Evolutionary conservation across 768 basidiomycete genomes (phyloP), one percentile per base, ranked within the genome.

Genomic region (Tulasnella sp.): DNA sequence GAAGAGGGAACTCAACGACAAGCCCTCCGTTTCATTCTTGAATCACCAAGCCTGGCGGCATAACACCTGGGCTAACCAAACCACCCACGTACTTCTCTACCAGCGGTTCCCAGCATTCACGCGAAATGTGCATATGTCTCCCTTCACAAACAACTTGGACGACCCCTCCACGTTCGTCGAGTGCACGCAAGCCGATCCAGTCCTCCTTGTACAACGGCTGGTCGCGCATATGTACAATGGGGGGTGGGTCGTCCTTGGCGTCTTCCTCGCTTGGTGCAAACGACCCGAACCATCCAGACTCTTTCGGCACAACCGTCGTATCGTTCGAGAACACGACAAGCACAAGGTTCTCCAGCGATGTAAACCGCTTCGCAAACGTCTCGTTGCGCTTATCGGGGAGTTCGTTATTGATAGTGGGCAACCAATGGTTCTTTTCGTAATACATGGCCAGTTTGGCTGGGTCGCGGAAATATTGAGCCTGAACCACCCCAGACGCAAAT

Each of bases 401-500:
- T 66, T 92, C 89, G 64, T 88, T 89, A 71, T 92, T 92, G 68
- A 92, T 80, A 12, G 74, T 73, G 0, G 85, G 69, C 19, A 92
- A 73, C 70, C 90, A 92, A 46, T 71, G 72, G 66, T 81, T 84
- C 2, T 76, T 67, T 1, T 67, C 62, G 35, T 85, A 73, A 63
- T 90, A 91, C 1, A 68, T 65, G 4, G 72, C 71, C 29, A 85
- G 68, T 39, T 78, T 78, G 14, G 66, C 67, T 7, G 84, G 80
- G 68, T 92, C 88, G 21, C 89, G 81, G 69, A 74, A 92, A 65
- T 91, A 92, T 66, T 92, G 89, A 1, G 89, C 89, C 85, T 90
- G 62, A 14, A 11, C 9, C 2, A 31, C 19, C 7, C 15, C 29
- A 23, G 11, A 49, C 25, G 25, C 48, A 25, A 21, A 49, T 4